phyloP scores from a whole-genome alignment of 1,139 yeast species.

The Kluyveromyces sp. region DNA sequence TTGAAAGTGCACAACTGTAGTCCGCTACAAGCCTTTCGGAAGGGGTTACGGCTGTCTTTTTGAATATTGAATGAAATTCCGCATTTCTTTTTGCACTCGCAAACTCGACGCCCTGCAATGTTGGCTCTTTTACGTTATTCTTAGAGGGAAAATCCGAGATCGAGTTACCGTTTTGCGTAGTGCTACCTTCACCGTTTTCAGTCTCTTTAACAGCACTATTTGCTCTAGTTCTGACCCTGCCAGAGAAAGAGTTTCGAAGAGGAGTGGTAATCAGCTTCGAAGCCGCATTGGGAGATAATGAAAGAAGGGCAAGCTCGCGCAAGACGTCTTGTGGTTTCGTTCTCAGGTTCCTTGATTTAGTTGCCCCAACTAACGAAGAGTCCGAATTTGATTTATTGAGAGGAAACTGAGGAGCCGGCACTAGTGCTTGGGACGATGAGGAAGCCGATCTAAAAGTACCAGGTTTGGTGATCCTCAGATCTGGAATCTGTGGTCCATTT shows the following conservation, averaged over 20 bases:
- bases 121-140: conserved; percentile 10
- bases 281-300: conserved; percentile 26
- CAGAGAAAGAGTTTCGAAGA: conserved; percentile 5
- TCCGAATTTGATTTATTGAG: neutral
- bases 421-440: neutral
- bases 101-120: conserved; percentile 28
- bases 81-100: conserved; percentile 43
- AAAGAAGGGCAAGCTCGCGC: conserved; percentile 12
- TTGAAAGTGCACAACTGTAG: conserved; percentile 63
- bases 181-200: conserved; percentile 7
- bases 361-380: neutral
- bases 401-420: conserved; percentile 37
- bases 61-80: conserved; percentile 59
- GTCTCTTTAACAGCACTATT: neutral
- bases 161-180: neutral
- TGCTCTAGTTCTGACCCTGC: neutral
- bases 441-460: neutral
- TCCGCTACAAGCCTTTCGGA: conserved; percentile 55
- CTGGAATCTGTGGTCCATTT: neutral
- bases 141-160: conserved; percentile 2
- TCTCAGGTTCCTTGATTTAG: conserved; percentile 9
- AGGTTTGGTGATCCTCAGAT: neutral
- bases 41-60: conserved; percentile 40
- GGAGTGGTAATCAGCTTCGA: conserved; percentile 18
- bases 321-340: conserved; percentile 1